Evolutionary conservation across 306 rosid species (phyloP).

Genomic region (Inga leiocalycina): DNA sequence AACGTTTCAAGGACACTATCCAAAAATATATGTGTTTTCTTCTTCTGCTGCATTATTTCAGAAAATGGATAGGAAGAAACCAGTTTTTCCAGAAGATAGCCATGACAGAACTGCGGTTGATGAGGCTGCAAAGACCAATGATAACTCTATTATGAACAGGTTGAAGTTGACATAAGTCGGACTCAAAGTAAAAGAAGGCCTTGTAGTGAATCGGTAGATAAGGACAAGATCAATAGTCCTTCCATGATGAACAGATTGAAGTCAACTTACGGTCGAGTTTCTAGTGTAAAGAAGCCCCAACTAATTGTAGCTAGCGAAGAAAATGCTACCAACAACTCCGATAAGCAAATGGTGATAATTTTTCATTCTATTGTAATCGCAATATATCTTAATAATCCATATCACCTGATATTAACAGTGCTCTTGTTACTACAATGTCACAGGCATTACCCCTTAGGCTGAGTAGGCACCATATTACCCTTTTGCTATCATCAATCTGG

Average conservation of each 20-base stretch:
- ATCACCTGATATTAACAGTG: slow-evolving; percentile 8
- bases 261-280: slow-evolving; percentile 56
- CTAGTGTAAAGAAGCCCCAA: slow-evolving; percentile 53
- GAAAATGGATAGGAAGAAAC: slow-evolving; percentile 68
- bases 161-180: slow-evolving; percentile 66
- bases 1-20: slow-evolving; percentile 62
- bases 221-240: slow-evolving; percentile 40
- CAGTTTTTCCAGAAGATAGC: slow-evolving; percentile 47
- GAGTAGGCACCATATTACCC: slow-evolving; percentile 91
- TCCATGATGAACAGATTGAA: slow-evolving; percentile 61
- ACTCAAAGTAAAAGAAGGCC: slow-evolving; percentile 40
- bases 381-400: slow-evolving; percentile 3
- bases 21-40: slow-evolving; percentile 58
- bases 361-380: neutral
- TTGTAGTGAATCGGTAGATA: slow-evolving; percentile 26
- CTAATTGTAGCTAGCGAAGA: slow-evolving; percentile 35
- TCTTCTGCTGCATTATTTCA: slow-evolving; percentile 96
- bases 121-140: slow-evolving; percentile 38
- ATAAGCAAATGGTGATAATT: neutral
- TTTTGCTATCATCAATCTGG: slow-evolving; percentile 85
- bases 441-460: slow-evolving; percentile 76
- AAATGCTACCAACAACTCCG: slow-evolving; percentile 34
- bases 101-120: slow-evolving; percentile 23
- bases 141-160: slow-evolving; percentile 56
- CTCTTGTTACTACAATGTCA: slow-evolving; percentile 37